Evolutionary conservation across 139 green algal genomes (phyloP), one percentile per base, ranked within the genome.

Genomic region (Edaphochlamys debaryana): DNA sequence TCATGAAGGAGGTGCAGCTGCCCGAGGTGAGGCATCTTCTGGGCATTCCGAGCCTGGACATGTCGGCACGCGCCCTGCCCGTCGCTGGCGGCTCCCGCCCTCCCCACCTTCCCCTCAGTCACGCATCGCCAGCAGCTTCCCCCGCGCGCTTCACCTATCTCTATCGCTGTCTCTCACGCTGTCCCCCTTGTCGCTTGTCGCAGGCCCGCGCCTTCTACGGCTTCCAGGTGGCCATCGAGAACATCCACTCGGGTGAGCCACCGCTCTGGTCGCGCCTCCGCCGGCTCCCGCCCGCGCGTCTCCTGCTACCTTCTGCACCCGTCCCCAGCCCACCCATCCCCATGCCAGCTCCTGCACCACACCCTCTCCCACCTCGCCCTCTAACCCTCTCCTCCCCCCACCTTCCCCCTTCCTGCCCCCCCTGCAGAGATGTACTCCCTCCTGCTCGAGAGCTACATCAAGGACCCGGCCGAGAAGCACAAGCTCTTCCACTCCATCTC

Each of bases 211-310:
- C 67, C 9, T 85, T 78, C 50, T 78, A 78, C 67, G 79, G 79
- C 42, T 99, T 99, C 90, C 97, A 99, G 86, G 98, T 99, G 38
- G 96, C 97, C 34, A 99, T 99, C 69, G 97, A 99, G 91, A 99
- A 99, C 89, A 98, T 99, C 60, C 97, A 99, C 90, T 94, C 88
- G 79, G 96, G 77, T 83, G 36, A 27, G 62, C 29, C 4, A 3
- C 45, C 1, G 25, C 29, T 29, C 5, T 36, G 37, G 11, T 75
- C 41, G 11, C 50, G 23, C 25, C 67, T 56, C 11, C 60, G 8
- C 50, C 50, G 50, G 50, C 50, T 58, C 50, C 50, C n/a, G n/a
- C n/a, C n/a, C n/a, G n/a, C n/a, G n/a, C n/a, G n/a, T n/a, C n/a
- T n/a, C n/a, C n/a, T n/a, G n/a, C n/a, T n/a, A n/a, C n/a, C n/a